Conservation (phyloP, 2,329 filamentous ascomycete genomes). For the Alternaria arborescens region DNA sequence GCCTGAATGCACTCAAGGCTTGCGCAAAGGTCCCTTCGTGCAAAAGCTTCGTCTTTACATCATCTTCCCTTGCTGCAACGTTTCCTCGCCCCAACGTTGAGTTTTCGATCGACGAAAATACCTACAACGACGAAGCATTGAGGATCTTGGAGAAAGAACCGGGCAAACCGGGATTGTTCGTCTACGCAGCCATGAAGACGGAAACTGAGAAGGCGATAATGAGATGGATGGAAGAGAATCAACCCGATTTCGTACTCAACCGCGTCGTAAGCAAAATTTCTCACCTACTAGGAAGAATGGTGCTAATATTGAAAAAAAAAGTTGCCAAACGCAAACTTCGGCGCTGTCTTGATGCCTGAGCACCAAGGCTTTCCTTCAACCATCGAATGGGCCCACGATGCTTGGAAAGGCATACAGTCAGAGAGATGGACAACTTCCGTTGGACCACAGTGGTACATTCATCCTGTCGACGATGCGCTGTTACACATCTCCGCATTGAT, state of each 20-base stretch:
- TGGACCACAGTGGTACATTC: slow-evolving; percentile 33
- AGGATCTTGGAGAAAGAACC: slow-evolving; percentile 37
- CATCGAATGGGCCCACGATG: slow-evolving; percentile 33
- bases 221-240: slow-evolving; percentile 56
- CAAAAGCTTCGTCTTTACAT: slow-evolving; percentile 57
- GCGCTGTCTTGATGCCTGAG: slow-evolving; percentile 46
- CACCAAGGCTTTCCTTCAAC: slow-evolving; percentile 45
- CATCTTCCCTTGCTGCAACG: slow-evolving; percentile 50
- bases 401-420: slow-evolving; percentile 46
- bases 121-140: slow-evolving; percentile 52
- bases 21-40: slow-evolving; percentile 53
- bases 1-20: slow-evolving; percentile 53
- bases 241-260: slow-evolving; percentile 57
- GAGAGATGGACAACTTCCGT: slow-evolving; percentile 25
- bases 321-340: slow-evolving; percentile 50
- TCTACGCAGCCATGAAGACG: slow-evolving; percentile 60
- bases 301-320: slow-evolving; percentile 12
- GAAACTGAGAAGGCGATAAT: slow-evolving; percentile 58
- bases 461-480: slow-evolving; percentile 49
- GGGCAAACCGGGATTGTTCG: slow-evolving; percentile 28
- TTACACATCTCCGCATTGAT: slow-evolving; percentile 64
- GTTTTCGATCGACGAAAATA: slow-evolving; percentile 44
- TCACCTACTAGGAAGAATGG: neutral
- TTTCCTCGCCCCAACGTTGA: slow-evolving; percentile 48
- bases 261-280: slow-evolving; percentile 33